Percentiles rank a stretch among this genome's conserved stretches.
phyloP scores from a whole-genome alignment of 768 basidiomycete genomes.

The Lactarius evosmus region DNA sequence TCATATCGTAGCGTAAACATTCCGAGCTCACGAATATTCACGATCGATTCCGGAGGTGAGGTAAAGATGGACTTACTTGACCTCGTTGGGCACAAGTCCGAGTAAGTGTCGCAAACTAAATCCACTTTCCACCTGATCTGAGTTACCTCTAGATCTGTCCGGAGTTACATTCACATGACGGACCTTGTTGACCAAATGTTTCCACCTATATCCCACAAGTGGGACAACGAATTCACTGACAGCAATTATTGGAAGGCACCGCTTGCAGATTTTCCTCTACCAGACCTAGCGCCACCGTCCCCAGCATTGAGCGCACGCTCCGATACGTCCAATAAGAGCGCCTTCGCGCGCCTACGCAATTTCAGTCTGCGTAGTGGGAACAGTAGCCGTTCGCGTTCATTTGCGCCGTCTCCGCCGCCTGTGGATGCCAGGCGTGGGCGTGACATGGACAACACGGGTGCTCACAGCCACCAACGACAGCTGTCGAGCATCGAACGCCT shows the following conservation, averaged over 20 bases:
- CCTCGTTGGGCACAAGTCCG: slow-evolving; percentile 94
- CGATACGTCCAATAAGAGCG: slow-evolving; percentile 72
- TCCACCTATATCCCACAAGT: slow-evolving; percentile 89
- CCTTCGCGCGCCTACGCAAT: slow-evolving; percentile 71
- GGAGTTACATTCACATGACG: slow-evolving; percentile 96
- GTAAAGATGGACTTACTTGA: slow-evolving; percentile 98
- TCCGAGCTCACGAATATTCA: slow-evolving; percentile 92
- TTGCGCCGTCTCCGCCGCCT: slow-evolving; percentile 36
- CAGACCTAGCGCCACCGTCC: slow-evolving; percentile 81
- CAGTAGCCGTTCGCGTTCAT: slow-evolving; percentile 31
- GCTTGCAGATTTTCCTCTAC: slow-evolving; percentile 72
- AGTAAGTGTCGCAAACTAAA: slow-evolving; percentile 47
- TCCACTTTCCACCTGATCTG: background rate
- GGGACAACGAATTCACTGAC: slow-evolving; percentile 89
- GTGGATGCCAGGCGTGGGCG: slow-evolving; percentile 27
- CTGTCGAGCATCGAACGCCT: slow-evolving; percentile 77
- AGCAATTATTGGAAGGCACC: slow-evolving; percentile 95
- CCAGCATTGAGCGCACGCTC: slow-evolving; percentile 93
- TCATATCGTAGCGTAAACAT: slow-evolving; percentile 97
- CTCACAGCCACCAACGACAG: slow-evolving; percentile 51
- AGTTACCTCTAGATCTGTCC: slow-evolving; percentile 14
- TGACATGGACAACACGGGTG: slow-evolving; percentile 16
- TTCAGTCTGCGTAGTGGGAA: slow-evolving; percentile 63
- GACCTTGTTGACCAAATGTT: slow-evolving; percentile 99
- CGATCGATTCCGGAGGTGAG: slow-evolving; percentile 91